Conservation (phyloP, 345 rosid species). For the Sisymbrium altissimum region DNA sequence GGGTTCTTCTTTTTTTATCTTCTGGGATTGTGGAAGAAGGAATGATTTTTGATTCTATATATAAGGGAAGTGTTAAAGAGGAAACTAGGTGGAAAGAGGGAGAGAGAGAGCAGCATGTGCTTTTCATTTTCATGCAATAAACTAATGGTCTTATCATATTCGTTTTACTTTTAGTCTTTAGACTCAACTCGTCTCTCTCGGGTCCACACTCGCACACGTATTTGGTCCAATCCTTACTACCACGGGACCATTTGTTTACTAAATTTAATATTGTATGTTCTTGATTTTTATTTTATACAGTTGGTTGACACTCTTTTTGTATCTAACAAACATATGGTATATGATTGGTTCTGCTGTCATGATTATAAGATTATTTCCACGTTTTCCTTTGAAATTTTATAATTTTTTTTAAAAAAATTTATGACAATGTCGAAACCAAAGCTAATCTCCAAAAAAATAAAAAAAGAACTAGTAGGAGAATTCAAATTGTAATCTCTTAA, state of each 20-base stretch:
- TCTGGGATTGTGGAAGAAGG: conserved; percentile 14
- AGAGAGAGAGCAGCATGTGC: conserved; percentile 30
- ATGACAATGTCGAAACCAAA: background rate
- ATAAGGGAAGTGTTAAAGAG: conserved; percentile 18
- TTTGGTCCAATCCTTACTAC: conserved; percentile 19
- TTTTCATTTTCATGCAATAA: conserved; percentile 31
- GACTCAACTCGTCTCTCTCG: background rate
- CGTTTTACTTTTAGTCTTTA: conserved; percentile 4
- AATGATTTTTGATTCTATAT: conserved; percentile 20
- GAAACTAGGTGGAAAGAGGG: conserved; percentile 44
- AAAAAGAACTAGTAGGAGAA: background rate
- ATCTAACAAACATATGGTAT: background rate
- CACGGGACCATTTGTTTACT: background rate
- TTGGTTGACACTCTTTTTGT: conserved; percentile 18
- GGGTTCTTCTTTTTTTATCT: conserved; percentile 14
- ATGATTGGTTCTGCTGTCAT: background rate
- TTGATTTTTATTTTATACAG: background rate
- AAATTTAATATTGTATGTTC: background rate
- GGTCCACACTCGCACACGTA: conserved; percentile 32
- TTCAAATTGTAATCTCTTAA: background rate
- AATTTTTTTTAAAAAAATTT: background rate
- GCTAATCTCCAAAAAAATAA: background rate
- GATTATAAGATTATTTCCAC: background rate
- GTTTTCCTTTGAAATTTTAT: background rate
- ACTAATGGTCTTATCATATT: conserved; percentile 20